These are phyloP conservation scores for Hortaea werneckii DNA, from an alignment of 2,329 filamentous ascomycete genomes.

Conservation along the genomic window DNA sequence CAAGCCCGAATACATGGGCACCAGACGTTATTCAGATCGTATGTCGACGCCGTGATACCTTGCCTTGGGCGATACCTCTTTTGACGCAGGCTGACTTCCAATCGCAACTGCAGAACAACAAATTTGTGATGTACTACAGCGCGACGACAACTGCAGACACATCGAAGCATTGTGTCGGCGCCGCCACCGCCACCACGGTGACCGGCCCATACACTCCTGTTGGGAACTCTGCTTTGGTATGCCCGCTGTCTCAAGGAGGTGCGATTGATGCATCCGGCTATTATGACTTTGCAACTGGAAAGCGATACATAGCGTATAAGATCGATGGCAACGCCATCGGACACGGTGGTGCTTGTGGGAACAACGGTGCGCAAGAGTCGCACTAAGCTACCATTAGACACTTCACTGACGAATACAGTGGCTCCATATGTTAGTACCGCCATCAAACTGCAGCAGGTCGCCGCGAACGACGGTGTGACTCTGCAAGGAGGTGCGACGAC, in stretches of 20 bases:
- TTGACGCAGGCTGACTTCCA: not conserved
- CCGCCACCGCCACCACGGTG: slow-evolving; percentile 15
- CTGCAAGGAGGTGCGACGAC: slow-evolving; percentile 15
- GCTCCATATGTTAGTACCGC: slow-evolving; percentile 22
- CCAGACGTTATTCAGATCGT: slow-evolving; percentile 46
- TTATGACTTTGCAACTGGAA: slow-evolving; percentile 14
- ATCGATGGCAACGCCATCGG: slow-evolving; percentile 22
- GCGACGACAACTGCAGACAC: slow-evolving; percentile 16
- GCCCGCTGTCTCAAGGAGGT: slow-evolving; percentile 18
- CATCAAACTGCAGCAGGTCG: slow-evolving; percentile 23
- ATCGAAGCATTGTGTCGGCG: slow-evolving; percentile 22
- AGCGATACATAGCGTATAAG: slow-evolving; percentile 23
- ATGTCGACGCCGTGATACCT: slow-evolving; percentile 1
- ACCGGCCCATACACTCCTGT: slow-evolving; percentile 18
- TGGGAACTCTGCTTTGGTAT: slow-evolving; percentile 13
- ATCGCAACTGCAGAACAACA: slow-evolving; percentile 11
- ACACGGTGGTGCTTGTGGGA: slow-evolving; percentile 18
- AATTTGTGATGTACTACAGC: slow-evolving; percentile 22
- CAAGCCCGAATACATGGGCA: slow-evolving; percentile 46
- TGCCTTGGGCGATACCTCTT: not conserved
- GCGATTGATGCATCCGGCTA: slow-evolving; percentile 23
- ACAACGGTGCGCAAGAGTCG: slow-evolving; percentile 6
- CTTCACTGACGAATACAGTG: slow-evolving; percentile 5
- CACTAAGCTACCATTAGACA: not conserved
- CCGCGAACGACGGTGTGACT: slow-evolving; percentile 20